phyloP scores from a whole-genome alignment of 257 asterid species.

The Linderniella brevidens region DNA sequence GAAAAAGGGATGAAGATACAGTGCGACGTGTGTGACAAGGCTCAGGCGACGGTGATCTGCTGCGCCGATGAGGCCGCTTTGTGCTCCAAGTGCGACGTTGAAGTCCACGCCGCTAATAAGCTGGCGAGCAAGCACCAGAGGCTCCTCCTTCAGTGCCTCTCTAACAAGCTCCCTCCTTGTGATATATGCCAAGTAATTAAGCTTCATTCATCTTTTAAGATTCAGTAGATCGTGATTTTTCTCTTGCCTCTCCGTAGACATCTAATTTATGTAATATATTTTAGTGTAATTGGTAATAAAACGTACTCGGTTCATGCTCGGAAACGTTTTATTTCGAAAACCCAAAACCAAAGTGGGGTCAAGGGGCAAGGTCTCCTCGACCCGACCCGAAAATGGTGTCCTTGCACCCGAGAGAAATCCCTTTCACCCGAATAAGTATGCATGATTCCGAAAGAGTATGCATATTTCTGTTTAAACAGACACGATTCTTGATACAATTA shows the following conservation, averaged over 20 bases:
- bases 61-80: conserved; percentile 98
- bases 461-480: too few species aligned
- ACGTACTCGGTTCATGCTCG: too few species aligned
- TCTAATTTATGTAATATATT: background rate
- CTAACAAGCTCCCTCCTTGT: conserved; percentile 82
- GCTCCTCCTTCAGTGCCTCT: conserved; percentile 65
- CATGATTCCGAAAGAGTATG: too few species aligned
- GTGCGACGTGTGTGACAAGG: conserved; percentile 98
- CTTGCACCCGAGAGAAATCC: too few species aligned
- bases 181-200: conserved; percentile 78
- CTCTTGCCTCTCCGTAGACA: background rate
- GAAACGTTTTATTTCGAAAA: too few species aligned
- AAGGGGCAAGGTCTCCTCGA: too few species aligned
- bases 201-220: background rate
- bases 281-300: too few species aligned
- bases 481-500: too few species aligned
- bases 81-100: conserved; percentile 69
- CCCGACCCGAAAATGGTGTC: too few species aligned
- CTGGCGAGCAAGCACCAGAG: conserved; percentile 96
- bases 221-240: background rate
- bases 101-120: conserved; percentile 90
- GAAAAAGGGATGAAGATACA: conserved; percentile 64
- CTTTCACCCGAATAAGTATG: too few species aligned
- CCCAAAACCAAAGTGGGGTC: too few species aligned
- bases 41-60: conserved; percentile 86